Base-by-base conservation (phyloP, 2,329 filamentous ascomycete species). In the Biscogniauxia sp. region DNA sequence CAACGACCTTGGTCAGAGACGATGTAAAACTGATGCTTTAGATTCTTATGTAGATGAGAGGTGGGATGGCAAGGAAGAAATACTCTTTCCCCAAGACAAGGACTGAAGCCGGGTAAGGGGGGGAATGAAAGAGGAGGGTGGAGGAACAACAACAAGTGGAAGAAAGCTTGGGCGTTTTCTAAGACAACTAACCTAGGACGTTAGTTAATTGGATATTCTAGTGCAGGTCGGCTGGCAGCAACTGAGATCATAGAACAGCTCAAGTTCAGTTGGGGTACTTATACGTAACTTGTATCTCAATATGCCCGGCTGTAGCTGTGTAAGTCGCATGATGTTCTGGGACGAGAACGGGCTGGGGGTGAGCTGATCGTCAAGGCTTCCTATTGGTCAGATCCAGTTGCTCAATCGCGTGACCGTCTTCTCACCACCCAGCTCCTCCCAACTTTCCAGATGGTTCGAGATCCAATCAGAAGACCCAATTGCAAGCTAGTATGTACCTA, bases 31-130 rank as follows among this genome's bases (percentile, higher is more conserved):
- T 45, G 37, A 45, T 45, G 37, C 7, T n/a, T 54, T 20, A 51
- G 49, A 13, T 26, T 45, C n/a, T n/a, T 2, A 45, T 45, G 37
- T 45, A n/a, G 37, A 45, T 45, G 37, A n/a, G 28, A 59, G 23
- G 19, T 55, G 25, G 57, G 61, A 60, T 57, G 49, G 52, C 55
- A 59, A 55, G 20, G 57, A 55, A 57, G 56, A 52, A 58, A 41
- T 61, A 45, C 58, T 63, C 53, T 54, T 58, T 60, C 52, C 17
- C 41, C 53, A 54, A 25, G 45, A 56, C 23, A 23, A 23, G 2
- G 23, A n/a, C n/a, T n/a, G n/a, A n/a, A 23, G 23, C 5, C 23
- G 5, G 2, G 23, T 23, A 23, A 5, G 5, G 23, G 25, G 53
- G 59, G 11, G 17, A 41, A 45, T 28, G 58, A 51, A 17, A 58